Evolutionary conservation across 2,329 filamentous ascomycete genomes (phyloP), one percentile per base, ranked within the genome.

Genomic region (Fusarium beomiforme): DNA sequence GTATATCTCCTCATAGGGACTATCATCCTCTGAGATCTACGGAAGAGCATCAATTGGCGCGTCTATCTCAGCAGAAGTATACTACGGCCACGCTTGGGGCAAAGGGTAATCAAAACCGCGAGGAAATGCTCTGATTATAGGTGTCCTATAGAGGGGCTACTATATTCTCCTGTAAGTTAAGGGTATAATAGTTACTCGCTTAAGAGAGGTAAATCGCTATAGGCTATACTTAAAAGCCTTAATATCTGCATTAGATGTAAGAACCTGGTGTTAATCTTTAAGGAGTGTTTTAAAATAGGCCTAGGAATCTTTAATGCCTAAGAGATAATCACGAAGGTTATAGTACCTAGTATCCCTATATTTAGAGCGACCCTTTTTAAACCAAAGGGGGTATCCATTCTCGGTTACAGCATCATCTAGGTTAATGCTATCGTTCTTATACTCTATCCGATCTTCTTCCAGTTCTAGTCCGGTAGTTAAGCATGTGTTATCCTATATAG

Each of bases 71-170:
- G 33, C 6, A n/a, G n/a, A n/a, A 16, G 36, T 8, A 5, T 2
- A 12, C 17, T 14, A 11, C 23, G 55, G 56, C 60, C 60, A 64
- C n/a, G 33, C 19, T 19, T 14, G 44, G 4, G 61, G 59, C 4
- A 42, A 8, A 11, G 61, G 42, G 6, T 64, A 64, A n/a, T 56
- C 59, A 5, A 64, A 64, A 1, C 42, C n/a, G 2, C 9, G 17
- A 37, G 61, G 61, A 13, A 64, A 64, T 0, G 41, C 17, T 3
- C 31, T 64, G 7, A 64, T 64, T 42, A 64, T 64, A 4, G 59
- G 61, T 8, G 59, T 64, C 0, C 5, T 36, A 10, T 37, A 29
- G 10, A 64, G 33, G 2, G 61, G 59, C 3, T 42, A 14, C 0
- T n/a, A 14, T 16, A 26, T 7, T 4, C 42, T 24, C 16, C 61